phyloP scores from a whole-genome alignment of 305 asterid genomes.

The Rubia peregrina region DNA sequence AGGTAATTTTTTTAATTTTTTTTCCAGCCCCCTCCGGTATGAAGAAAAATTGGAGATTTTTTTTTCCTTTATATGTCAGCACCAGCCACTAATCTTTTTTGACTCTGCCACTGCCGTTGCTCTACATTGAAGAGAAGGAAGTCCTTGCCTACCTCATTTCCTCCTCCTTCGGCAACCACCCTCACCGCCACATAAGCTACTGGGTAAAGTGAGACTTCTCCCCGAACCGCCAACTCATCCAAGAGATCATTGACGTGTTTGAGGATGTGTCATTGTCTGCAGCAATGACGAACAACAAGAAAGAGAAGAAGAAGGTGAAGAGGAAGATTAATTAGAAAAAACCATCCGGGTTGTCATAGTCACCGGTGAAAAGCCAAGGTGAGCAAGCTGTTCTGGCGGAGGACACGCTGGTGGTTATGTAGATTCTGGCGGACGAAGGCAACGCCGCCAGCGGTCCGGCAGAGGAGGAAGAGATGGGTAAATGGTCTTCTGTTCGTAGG shows the following conservation, averaged over 20 bases:
- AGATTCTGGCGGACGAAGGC: constrained; percentile 4
- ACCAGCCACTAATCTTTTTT: no score
- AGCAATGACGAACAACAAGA: constrained; percentile 18
- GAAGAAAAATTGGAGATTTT: no score
- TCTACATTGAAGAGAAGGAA: constrained; percentile 29
- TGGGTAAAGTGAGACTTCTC: constrained; percentile 87
- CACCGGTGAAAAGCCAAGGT: neutral
- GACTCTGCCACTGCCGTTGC: no score
- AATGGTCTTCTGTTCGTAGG: constrained; percentile 50
- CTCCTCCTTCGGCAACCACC: constrained; percentile 9
- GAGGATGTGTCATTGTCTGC: constrained; percentile 48
- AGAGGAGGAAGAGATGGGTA: constrained; percentile 27
- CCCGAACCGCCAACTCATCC: constrained; percentile 71
- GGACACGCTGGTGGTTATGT: constrained; percentile 15
- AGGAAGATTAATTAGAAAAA: constrained; percentile 34
- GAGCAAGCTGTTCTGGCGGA: constrained; percentile 20
- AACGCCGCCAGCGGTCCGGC: constrained; percentile 18
- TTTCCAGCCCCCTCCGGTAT: no score
- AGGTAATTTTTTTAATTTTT: no score
- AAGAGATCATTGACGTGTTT: constrained; percentile 74
- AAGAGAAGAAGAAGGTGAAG: constrained; percentile 39
- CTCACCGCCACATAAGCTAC: constrained; percentile 60
- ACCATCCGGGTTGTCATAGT: neutral
- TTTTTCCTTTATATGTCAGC: no score
- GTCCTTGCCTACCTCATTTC: constrained; percentile 37